phyloP scores from a whole-genome alignment of 305 asterid species.

The Fraxinus baroniana region DNA sequence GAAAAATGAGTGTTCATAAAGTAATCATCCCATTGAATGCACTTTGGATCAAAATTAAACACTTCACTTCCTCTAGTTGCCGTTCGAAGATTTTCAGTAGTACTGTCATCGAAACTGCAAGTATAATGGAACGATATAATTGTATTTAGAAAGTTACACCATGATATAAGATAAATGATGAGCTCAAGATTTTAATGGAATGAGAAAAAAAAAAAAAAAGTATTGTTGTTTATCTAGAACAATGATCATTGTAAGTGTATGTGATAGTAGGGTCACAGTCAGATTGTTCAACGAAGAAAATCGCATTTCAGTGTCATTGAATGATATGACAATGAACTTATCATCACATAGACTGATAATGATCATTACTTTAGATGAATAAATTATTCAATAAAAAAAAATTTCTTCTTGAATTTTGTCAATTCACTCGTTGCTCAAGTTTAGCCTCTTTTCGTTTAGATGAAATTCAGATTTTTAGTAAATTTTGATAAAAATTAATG shows the following conservation, averaged over 20 bases:
- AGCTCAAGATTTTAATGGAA: background rate
- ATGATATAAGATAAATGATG: background rate
- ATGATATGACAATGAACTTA: background rate
- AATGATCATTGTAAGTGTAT: background rate
- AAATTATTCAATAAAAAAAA: no score
- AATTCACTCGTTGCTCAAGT: background rate
- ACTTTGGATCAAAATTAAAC: slow-evolving; percentile 48
- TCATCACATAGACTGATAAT: no score
- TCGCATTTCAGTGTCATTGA: background rate
- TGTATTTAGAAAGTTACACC: background rate
- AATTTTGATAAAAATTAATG: no score
- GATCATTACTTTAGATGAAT: no score
- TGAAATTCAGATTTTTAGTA: no score
- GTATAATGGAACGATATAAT: background rate
- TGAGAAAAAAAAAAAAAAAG: background rate
- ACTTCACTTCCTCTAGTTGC: slow-evolving; percentile 19
- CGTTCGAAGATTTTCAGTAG: slow-evolving; percentile 38
- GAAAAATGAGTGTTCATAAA: slow-evolving; percentile 41
- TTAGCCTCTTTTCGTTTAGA: background rate
- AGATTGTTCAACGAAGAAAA: background rate
- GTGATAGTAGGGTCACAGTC: background rate
- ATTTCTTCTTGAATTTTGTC: background rate
- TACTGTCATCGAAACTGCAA: slow-evolving; percentile 47
- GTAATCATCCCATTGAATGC: slow-evolving; percentile 50
- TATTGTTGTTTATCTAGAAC: no score